Conservation (phyloP, 768 basidiomycete species). For the Lactifluus echinatus region DNA sequence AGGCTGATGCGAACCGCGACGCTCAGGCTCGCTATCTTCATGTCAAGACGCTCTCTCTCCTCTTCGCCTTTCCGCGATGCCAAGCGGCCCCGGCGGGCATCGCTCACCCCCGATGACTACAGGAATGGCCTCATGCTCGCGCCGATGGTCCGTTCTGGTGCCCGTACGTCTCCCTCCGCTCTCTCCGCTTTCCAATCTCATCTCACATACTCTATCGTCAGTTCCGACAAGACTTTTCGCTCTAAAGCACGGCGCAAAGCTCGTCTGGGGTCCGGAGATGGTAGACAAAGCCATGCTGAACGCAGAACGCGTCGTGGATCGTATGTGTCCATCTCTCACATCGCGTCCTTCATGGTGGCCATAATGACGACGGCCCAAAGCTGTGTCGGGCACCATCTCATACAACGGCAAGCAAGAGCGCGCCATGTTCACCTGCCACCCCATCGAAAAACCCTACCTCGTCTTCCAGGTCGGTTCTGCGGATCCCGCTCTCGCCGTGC, state of each 20-base stretch:
- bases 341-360: no score
- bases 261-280: constrained; percentile 96
- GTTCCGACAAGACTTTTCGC: constrained; percentile 83
- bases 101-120: constrained; percentile 67
- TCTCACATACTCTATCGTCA: constrained; percentile 30
- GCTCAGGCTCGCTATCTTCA: no score
- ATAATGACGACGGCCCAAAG: no score
- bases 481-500: constrained; percentile 81
- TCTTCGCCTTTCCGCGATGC: constrained; percentile 9
- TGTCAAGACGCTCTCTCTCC: constrained; percentile 20
- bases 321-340: no score
- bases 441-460: constrained; percentile 87
- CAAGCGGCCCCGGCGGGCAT: constrained; percentile 13
- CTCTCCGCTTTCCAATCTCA: background rate
- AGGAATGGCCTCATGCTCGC: constrained; percentile 89
- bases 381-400: constrained; percentile 76
- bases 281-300: constrained; percentile 95
- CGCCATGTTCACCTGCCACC: constrained; percentile 87
- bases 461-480: constrained; percentile 97
- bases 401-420: constrained; percentile 70
- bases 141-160: constrained; percentile 96
- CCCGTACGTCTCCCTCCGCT: constrained; percentile 48
- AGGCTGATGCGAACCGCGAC: no score
- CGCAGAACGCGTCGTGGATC: constrained; percentile 73
- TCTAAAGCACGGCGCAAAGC: constrained; percentile 84